A percentile compares a stretch with the other conserved stretches of the same genome.
phyloP scores from a whole-genome alignment of 768 basidiomycete genomes.

The Lepiota brunneoincarnata region DNA sequence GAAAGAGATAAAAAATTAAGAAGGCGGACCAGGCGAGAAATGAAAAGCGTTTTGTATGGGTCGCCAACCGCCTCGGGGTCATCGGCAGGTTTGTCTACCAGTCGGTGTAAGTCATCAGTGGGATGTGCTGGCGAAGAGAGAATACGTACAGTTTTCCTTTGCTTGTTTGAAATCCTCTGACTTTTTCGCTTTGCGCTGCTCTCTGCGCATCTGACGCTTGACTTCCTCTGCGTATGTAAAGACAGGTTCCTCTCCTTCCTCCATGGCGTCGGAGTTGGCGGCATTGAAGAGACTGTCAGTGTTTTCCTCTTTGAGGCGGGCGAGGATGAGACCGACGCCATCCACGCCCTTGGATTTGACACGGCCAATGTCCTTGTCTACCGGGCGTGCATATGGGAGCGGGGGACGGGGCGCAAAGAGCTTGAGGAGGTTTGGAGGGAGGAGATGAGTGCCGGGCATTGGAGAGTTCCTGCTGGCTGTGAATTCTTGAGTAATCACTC shows the following conservation, averaged over 20 bases:
- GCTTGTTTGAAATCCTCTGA: slow-evolving; percentile 75
- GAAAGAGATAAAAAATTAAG: slow-evolving; percentile 16
- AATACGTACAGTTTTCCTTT: slow-evolving; percentile 77
- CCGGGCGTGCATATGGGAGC: slow-evolving; percentile 81
- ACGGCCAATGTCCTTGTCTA: slow-evolving; percentile 80
- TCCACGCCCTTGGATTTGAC: slow-evolving; percentile 64
- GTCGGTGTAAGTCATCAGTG: slow-evolving; percentile 10
- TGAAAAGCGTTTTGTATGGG: slow-evolving; percentile 98
- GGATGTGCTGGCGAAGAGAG: neutral
- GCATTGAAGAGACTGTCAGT: slow-evolving; percentile 63
- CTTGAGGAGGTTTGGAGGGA: slow-evolving; percentile 95
- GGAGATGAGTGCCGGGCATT: slow-evolving; percentile 78
- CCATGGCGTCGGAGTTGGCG: slow-evolving; percentile 61
- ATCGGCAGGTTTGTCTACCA: slow-evolving; percentile 86
- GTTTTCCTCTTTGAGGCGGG: slow-evolving; percentile 71
- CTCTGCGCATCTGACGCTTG: slow-evolving; percentile 72
- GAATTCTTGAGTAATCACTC: too few species aligned
- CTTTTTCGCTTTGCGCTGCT: slow-evolving; percentile 75
- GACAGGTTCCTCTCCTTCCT: slow-evolving; percentile 80
- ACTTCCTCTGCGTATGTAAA: slow-evolving; percentile 84
- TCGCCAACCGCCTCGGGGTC: slow-evolving; percentile 91
- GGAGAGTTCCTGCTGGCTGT: too few species aligned
- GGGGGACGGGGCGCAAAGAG: slow-evolving; percentile 94
- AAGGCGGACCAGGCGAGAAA: slow-evolving; percentile 74
- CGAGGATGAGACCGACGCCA: slow-evolving; percentile 78